phyloP scores from a whole-genome alignment of 2,329 filamentous ascomycete species.

The Fusarium verrucosum region DNA sequence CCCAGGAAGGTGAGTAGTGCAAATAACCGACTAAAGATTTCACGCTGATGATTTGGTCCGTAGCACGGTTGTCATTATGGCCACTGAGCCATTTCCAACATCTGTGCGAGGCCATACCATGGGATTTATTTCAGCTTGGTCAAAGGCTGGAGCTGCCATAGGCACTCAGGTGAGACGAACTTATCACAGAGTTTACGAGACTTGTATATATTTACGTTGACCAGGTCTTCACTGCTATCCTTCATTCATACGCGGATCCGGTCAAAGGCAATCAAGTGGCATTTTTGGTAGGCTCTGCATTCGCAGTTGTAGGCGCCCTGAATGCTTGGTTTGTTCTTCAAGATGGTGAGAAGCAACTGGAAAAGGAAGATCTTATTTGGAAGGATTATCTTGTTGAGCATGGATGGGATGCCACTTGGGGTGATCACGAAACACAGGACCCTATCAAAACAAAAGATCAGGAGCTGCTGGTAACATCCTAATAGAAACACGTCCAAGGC shows the following conservation, averaged over 20 bases:
- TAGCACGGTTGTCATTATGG: background rate
- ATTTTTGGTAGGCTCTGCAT: background rate
- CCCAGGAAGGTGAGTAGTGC: background rate
- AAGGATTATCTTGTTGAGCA: background rate
- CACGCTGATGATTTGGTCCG: fast-evolving
- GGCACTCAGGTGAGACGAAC: background rate
- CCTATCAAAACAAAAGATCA: background rate
- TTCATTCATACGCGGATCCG: background rate
- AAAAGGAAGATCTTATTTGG: conserved; percentile 12
- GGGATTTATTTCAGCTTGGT: conserved; percentile 1
- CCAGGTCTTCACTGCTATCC: background rate
- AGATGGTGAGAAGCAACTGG: background rate
- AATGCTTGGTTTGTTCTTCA: conserved; percentile 12
- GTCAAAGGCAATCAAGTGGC: conserved; percentile 5
- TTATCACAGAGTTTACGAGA: fast-evolving
- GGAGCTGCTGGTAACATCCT: background rate
- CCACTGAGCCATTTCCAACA: conserved; percentile 11
- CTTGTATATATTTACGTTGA: background rate
- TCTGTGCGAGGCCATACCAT: background rate
- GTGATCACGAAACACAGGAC: background rate
- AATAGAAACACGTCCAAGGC: too few species aligned
- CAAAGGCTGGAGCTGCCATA: conserved; percentile 7
- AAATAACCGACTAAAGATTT: fast-evolving
- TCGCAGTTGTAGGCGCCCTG: background rate
- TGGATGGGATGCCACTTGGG: conserved; percentile 3